Percentiles rank a stretch among this genome's conserved stretches.
phyloP scores from a whole-genome alignment of 2,329 filamentous ascomycete genomes.

The Alternaria gansuensis region DNA sequence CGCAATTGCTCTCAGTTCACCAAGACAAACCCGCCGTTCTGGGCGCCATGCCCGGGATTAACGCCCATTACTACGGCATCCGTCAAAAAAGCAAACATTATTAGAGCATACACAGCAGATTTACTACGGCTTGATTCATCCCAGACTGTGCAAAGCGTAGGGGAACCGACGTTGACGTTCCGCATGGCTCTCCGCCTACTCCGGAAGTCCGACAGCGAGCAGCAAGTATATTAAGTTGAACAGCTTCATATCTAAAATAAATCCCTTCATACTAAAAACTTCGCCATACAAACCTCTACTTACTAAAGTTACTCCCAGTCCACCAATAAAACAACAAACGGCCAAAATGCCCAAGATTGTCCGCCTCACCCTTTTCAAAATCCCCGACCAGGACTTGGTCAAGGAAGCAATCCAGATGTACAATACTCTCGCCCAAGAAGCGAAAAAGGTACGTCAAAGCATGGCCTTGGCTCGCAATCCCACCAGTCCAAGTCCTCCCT shows the following conservation, averaged over 20 bases:
- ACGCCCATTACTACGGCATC: neutral
- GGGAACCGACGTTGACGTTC: slow-evolving; percentile 31
- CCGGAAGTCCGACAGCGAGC: slow-evolving; percentile 20
- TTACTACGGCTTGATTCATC: slow-evolving; percentile 3
- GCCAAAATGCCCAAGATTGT: slow-evolving; percentile 46
- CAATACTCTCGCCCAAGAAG: slow-evolving; percentile 45
- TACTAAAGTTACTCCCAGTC: neutral
- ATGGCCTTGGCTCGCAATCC: slow-evolving; percentile 11
- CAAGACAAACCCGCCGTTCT: neutral
- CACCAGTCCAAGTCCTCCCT: neutral
- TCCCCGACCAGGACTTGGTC: slow-evolving; percentile 42
- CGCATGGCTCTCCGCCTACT: slow-evolving; percentile 40
- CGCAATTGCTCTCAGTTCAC: neutral
- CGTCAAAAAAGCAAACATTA: slow-evolving; percentile 7
- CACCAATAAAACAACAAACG: slow-evolving; percentile 10
- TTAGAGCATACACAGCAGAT: neutral
- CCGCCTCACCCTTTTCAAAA: slow-evolving; percentile 52
- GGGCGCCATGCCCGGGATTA: slow-evolving; percentile 10
- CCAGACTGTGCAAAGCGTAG: slow-evolving; percentile 22
- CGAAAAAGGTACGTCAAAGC: slow-evolving; percentile 45
- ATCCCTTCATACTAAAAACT: neutral
- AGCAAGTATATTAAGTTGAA: neutral
- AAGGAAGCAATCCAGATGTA: slow-evolving; percentile 46
- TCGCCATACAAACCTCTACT: neutral
- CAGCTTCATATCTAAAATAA: slow-evolving; percentile 2